Conservation (phyloP, 306 rosid species). For the Medicago arabica region DNA sequence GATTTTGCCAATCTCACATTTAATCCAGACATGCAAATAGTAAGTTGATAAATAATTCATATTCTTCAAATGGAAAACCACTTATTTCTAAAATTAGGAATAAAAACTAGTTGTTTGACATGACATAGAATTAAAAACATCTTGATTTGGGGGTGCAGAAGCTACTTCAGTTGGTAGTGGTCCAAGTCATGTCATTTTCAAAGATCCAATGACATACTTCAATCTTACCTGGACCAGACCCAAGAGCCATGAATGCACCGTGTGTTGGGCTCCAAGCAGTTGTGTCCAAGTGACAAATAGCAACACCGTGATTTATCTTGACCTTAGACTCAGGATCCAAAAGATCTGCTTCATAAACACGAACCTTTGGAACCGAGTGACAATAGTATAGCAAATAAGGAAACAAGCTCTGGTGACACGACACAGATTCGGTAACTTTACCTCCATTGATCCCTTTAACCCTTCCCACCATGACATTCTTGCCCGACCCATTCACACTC, state of each 20-base stretch:
- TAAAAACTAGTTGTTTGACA: background rate
- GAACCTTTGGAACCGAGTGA: conserved; percentile 89
- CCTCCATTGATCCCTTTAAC: conserved; percentile 74
- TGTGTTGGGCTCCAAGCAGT: conserved; percentile 81
- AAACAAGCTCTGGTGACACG: conserved; percentile 83
- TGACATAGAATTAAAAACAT: background rate
- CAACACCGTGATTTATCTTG: conserved; percentile 76
- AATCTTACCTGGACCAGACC: conserved; percentile 70
- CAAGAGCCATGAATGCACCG: conserved; percentile 78
- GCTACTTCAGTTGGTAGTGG: conserved; percentile 29
- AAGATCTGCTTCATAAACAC: conserved; percentile 85
- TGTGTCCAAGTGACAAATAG: conserved; percentile 89
- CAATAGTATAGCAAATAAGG: conserved; percentile 84
- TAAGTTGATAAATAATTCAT: background rate
- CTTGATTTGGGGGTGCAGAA: background rate
- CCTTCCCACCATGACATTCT: conserved; percentile 56
- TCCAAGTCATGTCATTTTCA: conserved; percentile 87
- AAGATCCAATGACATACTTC: conserved; percentile 96
- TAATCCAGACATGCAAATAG: background rate
- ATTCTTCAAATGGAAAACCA: background rate
- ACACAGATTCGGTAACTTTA: conserved; percentile 67
- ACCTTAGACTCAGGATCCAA: conserved; percentile 59
- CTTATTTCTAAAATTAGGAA: background rate
- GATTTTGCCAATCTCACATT: background rate
- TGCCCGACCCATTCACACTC: conserved; percentile 59